Evolutionary conservation across 495 filamentous ascomycete species (phyloP).

Genomic region (Hyaloscypha bicolor): DNA sequence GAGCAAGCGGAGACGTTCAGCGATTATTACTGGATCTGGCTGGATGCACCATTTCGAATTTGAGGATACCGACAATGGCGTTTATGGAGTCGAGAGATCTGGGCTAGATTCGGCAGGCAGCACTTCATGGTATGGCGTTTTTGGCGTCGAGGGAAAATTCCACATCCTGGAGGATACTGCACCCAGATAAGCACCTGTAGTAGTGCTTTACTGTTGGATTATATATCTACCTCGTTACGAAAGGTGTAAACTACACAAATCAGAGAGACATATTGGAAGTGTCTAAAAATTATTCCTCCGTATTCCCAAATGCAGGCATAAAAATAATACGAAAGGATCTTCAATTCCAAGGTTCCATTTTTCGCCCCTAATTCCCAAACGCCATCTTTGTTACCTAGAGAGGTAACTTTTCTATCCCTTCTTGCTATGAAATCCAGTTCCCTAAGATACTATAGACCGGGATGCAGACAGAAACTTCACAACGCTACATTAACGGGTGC

Average conservation of each 20-base stretch:
- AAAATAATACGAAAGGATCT: background rate
- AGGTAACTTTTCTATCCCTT: background rate
- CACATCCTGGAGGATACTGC: too few species aligned
- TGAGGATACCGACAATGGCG: constrained; percentile 26
- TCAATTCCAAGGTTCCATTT: background rate
- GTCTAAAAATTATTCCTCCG: background rate
- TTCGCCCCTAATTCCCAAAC: background rate
- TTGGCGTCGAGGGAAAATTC: background rate
- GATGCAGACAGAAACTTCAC: background rate
- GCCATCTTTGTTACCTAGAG: background rate
- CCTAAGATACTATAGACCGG: background rate
- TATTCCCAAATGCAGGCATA: background rate
- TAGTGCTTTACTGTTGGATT: too few species aligned
- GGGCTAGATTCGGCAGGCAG: background rate
- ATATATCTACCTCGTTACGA: too few species aligned
- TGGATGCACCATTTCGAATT: background rate
- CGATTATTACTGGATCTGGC: background rate
- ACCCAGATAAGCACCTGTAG: too few species aligned
- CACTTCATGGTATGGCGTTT: background rate
- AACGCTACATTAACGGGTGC: background rate
- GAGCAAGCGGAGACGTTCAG: background rate
- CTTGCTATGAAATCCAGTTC: background rate
- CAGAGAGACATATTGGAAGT: too few species aligned
- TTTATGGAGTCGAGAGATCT: background rate
- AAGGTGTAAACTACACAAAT: too few species aligned